Evolutionary conservation across 495 filamentous ascomycete species (phyloP), one percentile per base, ranked within the genome.

Genomic region (Hypoxylon perforatum): DNA sequence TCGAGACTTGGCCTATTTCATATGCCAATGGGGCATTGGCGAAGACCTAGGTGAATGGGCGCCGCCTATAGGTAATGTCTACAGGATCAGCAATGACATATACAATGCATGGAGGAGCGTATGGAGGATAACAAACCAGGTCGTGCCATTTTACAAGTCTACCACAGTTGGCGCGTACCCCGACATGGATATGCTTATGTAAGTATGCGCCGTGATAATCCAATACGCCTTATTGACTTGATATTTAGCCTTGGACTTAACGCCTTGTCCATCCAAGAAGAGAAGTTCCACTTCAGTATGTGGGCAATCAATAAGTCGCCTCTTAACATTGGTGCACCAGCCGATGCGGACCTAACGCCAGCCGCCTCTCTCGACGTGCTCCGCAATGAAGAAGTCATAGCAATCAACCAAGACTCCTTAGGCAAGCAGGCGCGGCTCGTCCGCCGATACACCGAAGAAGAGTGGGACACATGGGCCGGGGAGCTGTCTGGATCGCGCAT

Each of bases 261-360:
- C 4, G 71, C 64, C n/a, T 38, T 76, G 9, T 71, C 69, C 1
- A 49, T 62, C 23, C 58, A 72, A 58, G 80, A 85, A 61, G 80
- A 84, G 22, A 76, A 80, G 38, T 80, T 82, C 0, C 86, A 88
- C 69, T 86, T 88, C 59, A 79, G 80, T 1, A 68, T 88, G 44
- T 88, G 85, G 85, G 83, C 82, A 44, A 83, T 86, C 23, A 67
- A 82, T 54, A 88, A 87, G 69, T 84, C 81, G 12, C 83, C 85
- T 0, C 74, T 88, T 5, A 72, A 81, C 18, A 84, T 89, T 36
- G 84, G 85, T 0, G 80, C 73, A 0, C 82, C 81, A 1, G 73
- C 84, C 10, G 63, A 64, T 22, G 46, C 67, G 19, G 78, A 76
- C 2, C 76, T 86, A 7, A 66, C 67, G n/a, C 65, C 75, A 17